A percentile compares a stretch with the other conserved stretches of the same genome.
Evolutionary conservation across 768 basidiomycete genomes (phyloP).

Genomic region (Russula abietina): DNA sequence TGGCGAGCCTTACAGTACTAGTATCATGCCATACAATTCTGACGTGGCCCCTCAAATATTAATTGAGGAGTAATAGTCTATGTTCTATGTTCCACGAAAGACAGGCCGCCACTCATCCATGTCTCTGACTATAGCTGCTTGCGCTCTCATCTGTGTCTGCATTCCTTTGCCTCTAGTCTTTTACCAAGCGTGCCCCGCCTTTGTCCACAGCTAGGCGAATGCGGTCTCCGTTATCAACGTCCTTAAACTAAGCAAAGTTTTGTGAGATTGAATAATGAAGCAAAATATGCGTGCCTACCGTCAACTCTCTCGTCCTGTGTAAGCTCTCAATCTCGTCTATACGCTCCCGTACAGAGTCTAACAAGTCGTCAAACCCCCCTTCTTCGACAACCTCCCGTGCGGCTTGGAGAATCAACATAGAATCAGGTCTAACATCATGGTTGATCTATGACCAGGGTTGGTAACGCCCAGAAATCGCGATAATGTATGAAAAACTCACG

Average conservation of each 20-base stretch:
- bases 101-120: not conserved
- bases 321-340: constrained; percentile 86
- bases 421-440: constrained; percentile 76
- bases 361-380: constrained; percentile 73
- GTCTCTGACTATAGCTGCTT: not conserved
- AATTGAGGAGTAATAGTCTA: too few species aligned
- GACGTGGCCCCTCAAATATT: too few species aligned
- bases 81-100: too few species aligned
- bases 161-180: too few species aligned
- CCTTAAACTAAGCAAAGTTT: constrained; percentile 38
- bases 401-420: constrained; percentile 66
- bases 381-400: constrained; percentile 64
- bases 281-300: constrained; percentile 35
- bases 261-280: constrained; percentile 11
- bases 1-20: too few species aligned
- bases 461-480: not conserved
- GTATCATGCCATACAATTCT: not conserved
- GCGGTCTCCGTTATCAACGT: constrained; percentile 34
- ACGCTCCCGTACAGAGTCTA: constrained; percentile 65
- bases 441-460: constrained; percentile 44
- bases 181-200: too few species aligned
- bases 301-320: constrained; percentile 71
- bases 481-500: constrained; percentile 36
- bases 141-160: too few species aligned
- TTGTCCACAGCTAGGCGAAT: constrained; percentile 55